Evolutionary conservation across 495 filamentous ascomycete genomes (phyloP), one percentile per base, ranked within the genome.

Genomic region (Hypoxylon trugodes): DNA sequence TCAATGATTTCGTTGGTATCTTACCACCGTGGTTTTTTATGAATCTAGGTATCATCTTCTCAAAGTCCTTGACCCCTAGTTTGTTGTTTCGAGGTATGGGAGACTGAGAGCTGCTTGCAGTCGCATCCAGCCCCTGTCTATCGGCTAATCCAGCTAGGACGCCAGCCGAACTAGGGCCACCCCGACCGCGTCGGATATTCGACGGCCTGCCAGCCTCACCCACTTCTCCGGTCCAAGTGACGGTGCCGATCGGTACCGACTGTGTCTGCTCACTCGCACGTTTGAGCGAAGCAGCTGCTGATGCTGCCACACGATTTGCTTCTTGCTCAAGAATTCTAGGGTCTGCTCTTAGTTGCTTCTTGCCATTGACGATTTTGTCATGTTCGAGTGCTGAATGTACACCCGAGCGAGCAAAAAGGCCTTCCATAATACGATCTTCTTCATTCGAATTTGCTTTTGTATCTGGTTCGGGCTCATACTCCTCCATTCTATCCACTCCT

Each of bases 141-240:
- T 77, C 76, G 7, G 84, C 79, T n/a, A 91, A 78, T 24, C 85
- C 84, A 10, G 83, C 81, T 2, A 91, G 65, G 2, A 92, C 77
- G 42, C 77, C 78, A 2, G 82, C 78, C 5, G 87, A 88, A 4
- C 84, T 62, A 6, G 80, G 78, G 3, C 77, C 81, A 26, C 69
- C 66, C 3, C 72, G 65, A 16, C 67, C 73, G 0, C 77, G 74
- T 18, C 77, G 73, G 15, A 70, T 65, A 22, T 76, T 76, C 8
- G 43, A 41, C 2, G 83, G 83, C 3, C 79, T 72, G 18, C 94
- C 94, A 2, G 86, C 89, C 26, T 86, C 79, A 6, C 95, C 95
- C 37, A 88, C 83, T 53, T 86, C 81, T 7, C 95, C 95, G 0
- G 95, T 98, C 95, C 95, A 98, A 1, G 95, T 98, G 10, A 94